Evolutionary conservation across 2,329 filamentous ascomycete species (phyloP), one percentile per base, ranked within the genome.

Genomic region (Remersonia thermophila): DNA sequence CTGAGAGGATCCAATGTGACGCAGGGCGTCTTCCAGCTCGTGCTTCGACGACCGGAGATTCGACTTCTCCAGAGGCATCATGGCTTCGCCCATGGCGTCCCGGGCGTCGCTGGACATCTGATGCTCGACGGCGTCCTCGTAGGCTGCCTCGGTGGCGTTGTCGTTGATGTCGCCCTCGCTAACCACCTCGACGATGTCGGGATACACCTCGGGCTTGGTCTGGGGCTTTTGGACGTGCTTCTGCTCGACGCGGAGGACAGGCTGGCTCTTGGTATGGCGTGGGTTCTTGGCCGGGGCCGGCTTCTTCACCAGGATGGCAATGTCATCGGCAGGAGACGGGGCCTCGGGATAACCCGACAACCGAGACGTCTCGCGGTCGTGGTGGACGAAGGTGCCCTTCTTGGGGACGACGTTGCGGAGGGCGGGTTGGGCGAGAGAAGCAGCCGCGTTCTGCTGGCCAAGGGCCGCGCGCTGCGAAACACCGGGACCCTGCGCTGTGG

Each of bases 191-290:
- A 39, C 13, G n/a, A 42, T 41, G 15, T 44, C 40, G 28, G 39
- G 35, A 26, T 45, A 40, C 35, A 39, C 36, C 27, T 60, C 44
- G 38, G 61, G 55, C 43, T 57, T 61, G 56, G 64, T 66, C 42
- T 68, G 63, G 1, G 62, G 66, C 32, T 59, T 56, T 33, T 63
- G 57, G 23, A 66, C 51, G 28, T 49, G 52, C 14, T 58, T 62
- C 34, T 56, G 58, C 37, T 63, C 59, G 18, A 36, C 45, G 44
- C 66, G 67, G 33, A 73, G 58, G 37, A 65, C 61, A 9, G 69
- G 69, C 51, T 73, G 69, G 48, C 67, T 72, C 51, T 65, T 69
- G 55, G 66, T 56, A 33, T 72, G 68, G 25, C 68, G 66, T 10
- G 55, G 56, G 39, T 53, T 53, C 45, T 52, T 55, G 40, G 31